Base-by-base conservation (phyloP, 2,329 filamentous ascomycete genomes). In the Aspergillus niger region DNA sequence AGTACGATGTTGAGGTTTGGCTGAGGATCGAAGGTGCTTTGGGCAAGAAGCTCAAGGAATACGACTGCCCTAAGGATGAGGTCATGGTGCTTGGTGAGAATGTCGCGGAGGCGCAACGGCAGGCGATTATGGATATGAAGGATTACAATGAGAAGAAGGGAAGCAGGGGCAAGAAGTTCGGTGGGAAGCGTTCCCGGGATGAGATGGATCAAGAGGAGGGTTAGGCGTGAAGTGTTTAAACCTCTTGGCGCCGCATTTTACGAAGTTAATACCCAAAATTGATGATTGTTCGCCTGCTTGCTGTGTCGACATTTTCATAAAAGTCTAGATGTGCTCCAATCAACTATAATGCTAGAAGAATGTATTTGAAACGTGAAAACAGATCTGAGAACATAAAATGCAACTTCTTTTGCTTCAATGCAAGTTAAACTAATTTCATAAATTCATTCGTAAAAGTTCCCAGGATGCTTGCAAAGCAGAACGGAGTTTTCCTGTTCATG, bases 1-100 rank as follows among this genome's bases (percentile, higher is more conserved):
- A 97, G 75, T 97, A 96, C 66, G 92, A 96, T 70, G 79, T 93
- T 1, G 91, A 93, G 73, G 84, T 95, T 22, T 96, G 86, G 77
- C 79, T 89, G 69, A 82, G 92, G 17, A 96, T 96, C 54, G 93
- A 97, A 75, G 86, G 86, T 2, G 91, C 92, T 0, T 80, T 97
- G 8, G 91, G 90, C 11, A 90, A 90, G 79, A 88, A 93, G 77
- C 80, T 96, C 58, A 76, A 81, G 0, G 88, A 91, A 72, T 90
- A 90, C 69, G 80, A 85, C 2, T 82, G 86, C 0, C 85, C 88
- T 51, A 91, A 92, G 79, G 91, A 95, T 17, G 91, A 96, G 72
- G 91, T 93, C 0, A 90, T 96, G 86, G 83, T 93, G 0, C 89
- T 96, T 75, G 87, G 88, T 65, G 82, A 86, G 58, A 83, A 91